A percentile compares a stretch with the other conserved stretches of the same genome.
phyloP scores from a whole-genome alignment of 352 stramenopile species.

The Phytophthora hibernalis region DNA sequence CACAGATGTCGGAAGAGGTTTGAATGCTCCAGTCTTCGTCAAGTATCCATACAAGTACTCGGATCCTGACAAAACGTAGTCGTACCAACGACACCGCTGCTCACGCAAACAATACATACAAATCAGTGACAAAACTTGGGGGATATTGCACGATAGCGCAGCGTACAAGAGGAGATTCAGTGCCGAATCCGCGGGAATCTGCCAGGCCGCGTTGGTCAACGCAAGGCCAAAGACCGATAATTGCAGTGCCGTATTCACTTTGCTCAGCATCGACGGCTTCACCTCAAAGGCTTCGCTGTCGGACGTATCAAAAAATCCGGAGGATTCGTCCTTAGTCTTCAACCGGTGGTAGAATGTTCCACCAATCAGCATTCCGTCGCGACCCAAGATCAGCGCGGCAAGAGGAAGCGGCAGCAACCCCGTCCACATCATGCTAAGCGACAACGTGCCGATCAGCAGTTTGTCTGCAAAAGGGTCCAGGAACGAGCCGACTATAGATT shows the following conservation, averaged over 20 bases:
- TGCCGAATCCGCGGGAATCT: slow-evolving; percentile 62
- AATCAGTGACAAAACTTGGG: slow-evolving; percentile 10
- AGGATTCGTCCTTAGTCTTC: slow-evolving; percentile 71
- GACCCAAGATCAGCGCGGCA: slow-evolving; percentile 73
- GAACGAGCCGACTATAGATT: slow-evolving; percentile 86
- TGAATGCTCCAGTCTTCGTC: slow-evolving; percentile 75
- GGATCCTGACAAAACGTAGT: slow-evolving; percentile 81
- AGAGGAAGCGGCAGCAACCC: slow-evolving; percentile 69
- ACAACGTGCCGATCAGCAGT: slow-evolving; percentile 78
- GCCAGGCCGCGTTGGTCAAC: slow-evolving; percentile 78
- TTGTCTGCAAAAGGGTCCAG: slow-evolving; percentile 87
- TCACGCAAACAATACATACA: slow-evolving; percentile 8
- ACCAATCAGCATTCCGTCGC: slow-evolving; percentile 74
- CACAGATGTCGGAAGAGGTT: slow-evolving; percentile 51
- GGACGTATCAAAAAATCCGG: slow-evolving; percentile 83
- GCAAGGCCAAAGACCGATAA: slow-evolving; percentile 75
- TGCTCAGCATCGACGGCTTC: slow-evolving; percentile 74
- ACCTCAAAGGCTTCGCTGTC: slow-evolving; percentile 79
- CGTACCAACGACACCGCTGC: slow-evolving; percentile 68
- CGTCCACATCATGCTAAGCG: slow-evolving; percentile 76
- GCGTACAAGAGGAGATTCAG: slow-evolving; percentile 77
- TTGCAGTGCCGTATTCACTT: slow-evolving; percentile 85
- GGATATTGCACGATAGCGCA: not conserved
- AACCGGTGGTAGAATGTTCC: slow-evolving; percentile 82
- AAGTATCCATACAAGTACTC: slow-evolving; percentile 83